Evolutionary conservation across 2,329 filamentous ascomycete species (phyloP).

Genomic region (Coniosporium tulheliwenetii): DNA sequence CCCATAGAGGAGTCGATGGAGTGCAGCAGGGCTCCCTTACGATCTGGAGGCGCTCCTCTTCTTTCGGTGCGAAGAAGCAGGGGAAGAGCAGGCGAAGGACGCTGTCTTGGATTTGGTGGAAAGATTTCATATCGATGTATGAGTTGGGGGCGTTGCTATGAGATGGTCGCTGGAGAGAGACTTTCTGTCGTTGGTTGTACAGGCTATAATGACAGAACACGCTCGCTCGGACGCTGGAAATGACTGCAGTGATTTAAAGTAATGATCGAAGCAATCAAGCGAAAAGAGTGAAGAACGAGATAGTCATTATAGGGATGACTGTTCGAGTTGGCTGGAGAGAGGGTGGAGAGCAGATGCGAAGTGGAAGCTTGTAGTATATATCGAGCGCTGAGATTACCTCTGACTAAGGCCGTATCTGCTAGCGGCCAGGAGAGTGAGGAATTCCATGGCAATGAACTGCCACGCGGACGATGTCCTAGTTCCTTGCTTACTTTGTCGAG

Average conservation of each 20-base stretch:
- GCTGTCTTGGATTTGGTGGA: not conserved
- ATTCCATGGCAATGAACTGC: not conserved
- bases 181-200: not conserved
- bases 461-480: not conserved
- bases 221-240: not conserved
- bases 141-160: not conserved
- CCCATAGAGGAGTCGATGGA: too few species aligned
- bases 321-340: not conserved
- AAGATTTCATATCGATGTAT: not conserved
- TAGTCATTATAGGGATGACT: not conserved
- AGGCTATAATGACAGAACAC: not conserved
- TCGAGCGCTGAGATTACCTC: not conserved
- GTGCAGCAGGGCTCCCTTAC: not conserved
- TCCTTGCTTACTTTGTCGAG: not conserved
- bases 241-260: not conserved
- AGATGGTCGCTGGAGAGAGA: not conserved
- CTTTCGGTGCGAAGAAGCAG: not conserved
- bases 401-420: not conserved
- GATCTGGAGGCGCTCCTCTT: not conserved
- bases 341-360: not conserved
- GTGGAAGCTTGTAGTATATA: not conserved
- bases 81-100: not conserved
- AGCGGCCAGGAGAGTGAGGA: not conserved
- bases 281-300: not conserved
- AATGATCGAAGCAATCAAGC: not conserved